Percentiles rank a stretch among this genome's conserved stretches.
These are phyloP conservation scores for Allodekkera sacchari DNA, from an alignment of 805 yeast genomes.

Conservation along the genomic window DNA sequence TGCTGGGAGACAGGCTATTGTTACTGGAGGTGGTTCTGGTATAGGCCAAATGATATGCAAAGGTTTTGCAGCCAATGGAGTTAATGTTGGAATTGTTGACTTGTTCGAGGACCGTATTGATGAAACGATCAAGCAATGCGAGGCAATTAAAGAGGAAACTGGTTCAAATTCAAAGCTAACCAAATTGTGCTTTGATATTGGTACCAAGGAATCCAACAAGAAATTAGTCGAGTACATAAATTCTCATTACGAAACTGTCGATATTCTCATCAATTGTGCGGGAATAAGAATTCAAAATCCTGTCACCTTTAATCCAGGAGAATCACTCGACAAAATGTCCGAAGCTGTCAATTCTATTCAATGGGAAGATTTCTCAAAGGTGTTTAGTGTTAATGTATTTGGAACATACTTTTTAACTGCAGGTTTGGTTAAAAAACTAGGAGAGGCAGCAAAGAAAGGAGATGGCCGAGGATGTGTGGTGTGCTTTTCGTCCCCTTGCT, in stretches of 20 bases:
- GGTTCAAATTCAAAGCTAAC: conserved; percentile 11
- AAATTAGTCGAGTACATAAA: conserved; percentile 12
- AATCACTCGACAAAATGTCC: conserved; percentile 11
- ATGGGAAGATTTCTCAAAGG: conserved; percentile 15
- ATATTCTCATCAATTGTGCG: conserved; percentile 16
- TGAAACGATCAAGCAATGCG: conserved; percentile 10
- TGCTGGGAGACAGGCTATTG: conserved; percentile 16
- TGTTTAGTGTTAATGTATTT: conserved; percentile 17
- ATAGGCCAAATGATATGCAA: conserved; percentile 16
- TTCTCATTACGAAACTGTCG: conserved; percentile 11
- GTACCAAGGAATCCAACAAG: conserved; percentile 13
- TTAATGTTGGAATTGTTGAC: conserved; percentile 16
- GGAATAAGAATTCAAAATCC: conserved; percentile 17
- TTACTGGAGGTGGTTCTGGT: conserved; percentile 19
- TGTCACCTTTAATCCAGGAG: conserved; percentile 12
- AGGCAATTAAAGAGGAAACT: conserved; percentile 10
- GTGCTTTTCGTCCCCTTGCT: conserved; percentile 16
- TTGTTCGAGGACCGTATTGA: conserved; percentile 13
- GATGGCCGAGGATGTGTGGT: conserved; percentile 16
- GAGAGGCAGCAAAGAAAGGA: conserved; percentile 16
- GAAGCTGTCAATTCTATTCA: conserved; percentile 15
- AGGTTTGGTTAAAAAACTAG: conserved; percentile 14
- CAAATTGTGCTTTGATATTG: conserved; percentile 14
- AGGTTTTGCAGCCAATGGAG: conserved; percentile 16
- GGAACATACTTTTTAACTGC: conserved; percentile 20